Evolutionary conservation across 306 rosid species (phyloP), one percentile per base, ranked within the genome.

Genomic region (Trifolium dubium): DNA sequence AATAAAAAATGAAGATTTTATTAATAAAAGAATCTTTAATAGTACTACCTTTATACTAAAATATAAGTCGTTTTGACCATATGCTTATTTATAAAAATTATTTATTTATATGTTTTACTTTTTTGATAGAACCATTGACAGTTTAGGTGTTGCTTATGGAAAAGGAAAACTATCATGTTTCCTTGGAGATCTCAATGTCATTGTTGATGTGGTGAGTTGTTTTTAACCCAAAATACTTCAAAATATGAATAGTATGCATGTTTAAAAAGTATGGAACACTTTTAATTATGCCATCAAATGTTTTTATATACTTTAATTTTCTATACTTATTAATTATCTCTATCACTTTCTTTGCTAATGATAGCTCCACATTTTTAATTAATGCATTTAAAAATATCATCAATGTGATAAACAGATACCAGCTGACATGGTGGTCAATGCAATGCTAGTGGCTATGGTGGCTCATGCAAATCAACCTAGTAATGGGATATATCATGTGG

Each of bases 351-450:
- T 18, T 2, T 18, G 6, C 61, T 2, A 58, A 12, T 58, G 39
- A 11, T 40, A 2, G 40, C 3, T 64, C 10, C n/a, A 10, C 7
- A 56, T 29, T 58, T 59, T 7, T 59, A 29, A 32, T 59, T 9
- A 23, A 23, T 23, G 12, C 9, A 59, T 59, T 13, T 32, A 4
- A 12, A 61, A 17, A 8, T 17, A 51, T 3, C 30, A 29, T 75
- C 4, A 55, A 67, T 13, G 4, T 41, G 53, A 11, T 17, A 70
- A 11, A 28, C 86, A 92, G 98, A 80, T 90, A 28, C 98, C 98
- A 3, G 98, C 92, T 1, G 98, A 92, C 29, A 72, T 88, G 84
- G 98, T 92, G 75, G 96, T 92, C 67, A 92, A 90, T 79, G 80
- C 98, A 12, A 88, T 87, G 8, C 69, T 90, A 5, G 92, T 80